These are phyloP conservation scores for Gnomoniopsis sp. DNA, from an alignment of 2,329 filamentous ascomycete genomes.

Conservation along the genomic window DNA sequence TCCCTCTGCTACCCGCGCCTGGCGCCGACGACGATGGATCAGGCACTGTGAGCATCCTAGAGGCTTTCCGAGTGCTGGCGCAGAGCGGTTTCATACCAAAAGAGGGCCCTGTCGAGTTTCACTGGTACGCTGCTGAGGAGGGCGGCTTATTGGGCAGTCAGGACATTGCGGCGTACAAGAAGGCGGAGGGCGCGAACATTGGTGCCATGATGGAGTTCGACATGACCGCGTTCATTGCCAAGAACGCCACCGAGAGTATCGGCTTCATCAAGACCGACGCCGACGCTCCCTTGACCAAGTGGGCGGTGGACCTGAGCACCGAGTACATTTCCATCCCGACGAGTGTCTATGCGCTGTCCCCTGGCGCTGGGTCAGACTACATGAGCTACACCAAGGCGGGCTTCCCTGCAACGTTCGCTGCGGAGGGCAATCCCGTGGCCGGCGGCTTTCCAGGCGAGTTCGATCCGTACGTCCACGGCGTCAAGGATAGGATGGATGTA, in stretches of 20 bases:
- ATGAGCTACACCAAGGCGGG: slow-evolving; percentile 37
- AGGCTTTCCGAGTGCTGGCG: slow-evolving; percentile 65
- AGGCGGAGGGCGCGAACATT: slow-evolving; percentile 57
- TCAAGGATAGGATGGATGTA: slow-evolving; percentile 34
- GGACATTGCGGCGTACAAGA: slow-evolving; percentile 66
- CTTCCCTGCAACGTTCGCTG: slow-evolving; percentile 36
- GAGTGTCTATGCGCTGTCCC: slow-evolving; percentile 29
- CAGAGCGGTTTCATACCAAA: slow-evolving; percentile 34
- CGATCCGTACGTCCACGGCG: slow-evolving; percentile 36
- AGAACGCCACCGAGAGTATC: slow-evolving; percentile 36
- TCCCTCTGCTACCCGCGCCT: slow-evolving; percentile 66
- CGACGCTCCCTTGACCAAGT: slow-evolving; percentile 33
- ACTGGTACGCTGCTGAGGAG: slow-evolving; percentile 84
- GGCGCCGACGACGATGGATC: slow-evolving; percentile 73
- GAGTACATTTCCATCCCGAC: slow-evolving; percentile 35
- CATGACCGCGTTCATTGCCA: slow-evolving; percentile 36
- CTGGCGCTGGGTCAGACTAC: slow-evolving; percentile 36
- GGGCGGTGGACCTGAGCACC: slow-evolving; percentile 30
- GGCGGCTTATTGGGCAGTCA: slow-evolving; percentile 73
- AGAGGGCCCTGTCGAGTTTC: slow-evolving; percentile 61
- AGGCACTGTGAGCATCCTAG: slow-evolving; percentile 70
- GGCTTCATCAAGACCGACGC: slow-evolving; percentile 36
- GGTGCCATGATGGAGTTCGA: slow-evolving; percentile 69
- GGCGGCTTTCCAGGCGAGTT: slow-evolving; percentile 30
- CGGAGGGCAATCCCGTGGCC: slow-evolving; percentile 33